Percentiles rank a stretch among this genome's conserved stretches.
Conservation (phyloP, 2,329 filamentous ascomycete genomes). For the Aspergillus cejpii region DNA sequence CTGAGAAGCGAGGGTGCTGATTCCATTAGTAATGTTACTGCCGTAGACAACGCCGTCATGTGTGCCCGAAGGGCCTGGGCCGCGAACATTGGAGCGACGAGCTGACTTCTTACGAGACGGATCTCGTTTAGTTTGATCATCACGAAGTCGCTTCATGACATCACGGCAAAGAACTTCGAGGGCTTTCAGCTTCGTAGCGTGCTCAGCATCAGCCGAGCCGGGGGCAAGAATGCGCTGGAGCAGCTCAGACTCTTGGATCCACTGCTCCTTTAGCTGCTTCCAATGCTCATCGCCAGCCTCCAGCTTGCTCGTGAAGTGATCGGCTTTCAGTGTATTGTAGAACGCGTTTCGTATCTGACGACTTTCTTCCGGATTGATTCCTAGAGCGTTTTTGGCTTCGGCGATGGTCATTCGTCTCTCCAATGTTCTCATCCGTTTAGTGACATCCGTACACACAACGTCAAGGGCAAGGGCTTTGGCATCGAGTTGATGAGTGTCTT, state of each 20-base stretch:
- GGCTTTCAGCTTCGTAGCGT: conserved; percentile 54
- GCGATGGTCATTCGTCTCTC: conserved; percentile 63
- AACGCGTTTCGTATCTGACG: conserved; percentile 61
- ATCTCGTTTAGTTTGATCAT: conserved; percentile 56
- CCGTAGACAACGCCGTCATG: conserved; percentile 19
- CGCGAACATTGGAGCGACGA: conserved; percentile 18
- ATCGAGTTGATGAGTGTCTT: conserved; percentile 53
- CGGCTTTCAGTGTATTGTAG: conserved; percentile 57
- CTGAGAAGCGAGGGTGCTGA: conserved; percentile 41
- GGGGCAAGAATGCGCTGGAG: conserved; percentile 51
- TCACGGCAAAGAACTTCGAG: conserved; percentile 67
- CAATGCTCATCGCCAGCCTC: conserved; percentile 66
- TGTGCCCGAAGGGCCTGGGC: conserved; percentile 18
- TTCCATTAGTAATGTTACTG: conserved; percentile 34
- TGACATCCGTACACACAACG: conserved; percentile 73
- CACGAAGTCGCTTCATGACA: conserved; percentile 68
- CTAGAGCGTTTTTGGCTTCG: conserved; percentile 66
- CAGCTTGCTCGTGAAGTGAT: conserved; percentile 66
- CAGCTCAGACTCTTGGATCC: conserved; percentile 55
- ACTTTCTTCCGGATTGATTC: conserved; percentile 61
- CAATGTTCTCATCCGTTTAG: conserved; percentile 65
- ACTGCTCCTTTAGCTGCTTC: conserved; percentile 61
- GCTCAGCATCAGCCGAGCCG: conserved; percentile 48
- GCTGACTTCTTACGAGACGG: conserved; percentile 39
- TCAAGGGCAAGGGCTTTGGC: conserved; percentile 65